Conservation (phyloP, 176 grass and related monocot genomes). For the Themeda triandra region DNA sequence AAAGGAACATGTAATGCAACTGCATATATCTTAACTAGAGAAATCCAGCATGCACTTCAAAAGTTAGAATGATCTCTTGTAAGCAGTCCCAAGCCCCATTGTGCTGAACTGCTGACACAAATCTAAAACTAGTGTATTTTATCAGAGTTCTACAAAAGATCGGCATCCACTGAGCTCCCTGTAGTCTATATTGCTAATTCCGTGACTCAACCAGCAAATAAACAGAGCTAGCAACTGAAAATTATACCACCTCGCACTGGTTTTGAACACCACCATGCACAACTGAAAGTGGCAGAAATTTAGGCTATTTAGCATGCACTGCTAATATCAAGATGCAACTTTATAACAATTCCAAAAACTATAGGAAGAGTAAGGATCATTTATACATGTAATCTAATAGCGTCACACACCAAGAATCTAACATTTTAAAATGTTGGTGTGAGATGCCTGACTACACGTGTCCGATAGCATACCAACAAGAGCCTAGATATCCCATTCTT, state of each 20-base stretch:
- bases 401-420: neutral
- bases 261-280: neutral
- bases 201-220: neutral
- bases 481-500: neutral
- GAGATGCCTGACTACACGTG: neutral
- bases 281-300: neutral
- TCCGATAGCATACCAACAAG: neutral
- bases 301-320: neutral
- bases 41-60: neutral
- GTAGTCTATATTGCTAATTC: neutral
- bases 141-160: neutral
- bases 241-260: neutral
- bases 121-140: neutral
- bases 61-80: neutral
- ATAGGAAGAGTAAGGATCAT: neutral
- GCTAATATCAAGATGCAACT: neutral
- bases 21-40: neutral
- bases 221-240: neutral
- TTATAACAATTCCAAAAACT: neutral
- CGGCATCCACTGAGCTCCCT: neutral
- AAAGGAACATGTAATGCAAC: neutral
- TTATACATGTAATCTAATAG: neutral
- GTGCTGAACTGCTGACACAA: neutral
- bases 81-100: neutral
- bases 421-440: neutral